These are phyloP conservation scores for Centaurea solstitialis DNA, from an alignment of 129 eudicot genomes.

Conservation along the genomic window DNA sequence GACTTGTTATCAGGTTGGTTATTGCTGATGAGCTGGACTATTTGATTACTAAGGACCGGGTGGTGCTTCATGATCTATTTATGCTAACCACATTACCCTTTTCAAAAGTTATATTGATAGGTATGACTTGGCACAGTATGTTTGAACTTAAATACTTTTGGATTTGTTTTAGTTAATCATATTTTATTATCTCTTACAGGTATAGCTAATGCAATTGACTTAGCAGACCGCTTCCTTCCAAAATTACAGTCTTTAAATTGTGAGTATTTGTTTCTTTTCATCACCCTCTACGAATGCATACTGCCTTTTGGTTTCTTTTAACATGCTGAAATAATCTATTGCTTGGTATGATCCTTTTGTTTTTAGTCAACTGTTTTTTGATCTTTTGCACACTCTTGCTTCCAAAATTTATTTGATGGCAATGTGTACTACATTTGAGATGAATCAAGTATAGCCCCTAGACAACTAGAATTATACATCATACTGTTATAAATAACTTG, in stretches of 20 bases:
- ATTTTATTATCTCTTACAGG: conserved; percentile 48
- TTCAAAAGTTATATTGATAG: conserved; percentile 80
- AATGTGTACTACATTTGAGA: too few species aligned
- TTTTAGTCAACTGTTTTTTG: too few species aligned
- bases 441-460: too few species aligned
- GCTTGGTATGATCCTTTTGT: too few species aligned
- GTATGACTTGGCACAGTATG: conserved; percentile 30
- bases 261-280: conserved; percentile 42
- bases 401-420: too few species aligned
- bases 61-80: conserved; percentile 95
- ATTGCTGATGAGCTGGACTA: conserved; percentile 96
- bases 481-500: neutral
- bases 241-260: conserved; percentile 85
- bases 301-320: neutral
- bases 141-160: neutral
- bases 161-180: neutral
- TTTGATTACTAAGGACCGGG: conserved; percentile 84
- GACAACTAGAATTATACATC: too few species aligned
- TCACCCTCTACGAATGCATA: neutral
- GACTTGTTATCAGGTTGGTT: conserved; percentile 58
- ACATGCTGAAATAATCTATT: neutral
- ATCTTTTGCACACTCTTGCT: too few species aligned
- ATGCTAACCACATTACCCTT: conserved; percentile 88
- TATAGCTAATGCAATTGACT: conserved; percentile 95
- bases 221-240: conserved; percentile 94